Percentiles rank a stretch among this genome's conserved stretches.
Evolutionary conservation across 2,329 filamentous ascomycete species (phyloP).

Genomic region (Penicillium vulpinum): DNA sequence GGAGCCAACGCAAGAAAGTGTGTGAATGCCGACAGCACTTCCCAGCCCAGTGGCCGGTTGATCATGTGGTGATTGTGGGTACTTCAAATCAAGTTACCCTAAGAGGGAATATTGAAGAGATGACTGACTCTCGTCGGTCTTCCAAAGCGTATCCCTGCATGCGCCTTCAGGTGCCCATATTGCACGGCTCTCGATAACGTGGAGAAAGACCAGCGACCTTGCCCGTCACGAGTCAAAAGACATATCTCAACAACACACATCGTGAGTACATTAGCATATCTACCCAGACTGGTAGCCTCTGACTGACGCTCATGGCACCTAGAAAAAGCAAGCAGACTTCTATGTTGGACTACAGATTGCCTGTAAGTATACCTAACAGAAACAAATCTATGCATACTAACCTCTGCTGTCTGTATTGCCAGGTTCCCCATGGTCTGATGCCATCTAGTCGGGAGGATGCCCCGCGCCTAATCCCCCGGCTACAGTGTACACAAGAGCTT

Average conservation of each 20-base stretch:
- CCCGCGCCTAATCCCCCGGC: not conserved
- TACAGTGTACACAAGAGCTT: no score
- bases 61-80: not conserved
- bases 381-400: not conserved
- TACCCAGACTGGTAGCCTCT: not conserved
- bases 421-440: no score
- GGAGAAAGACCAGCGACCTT: not conserved
- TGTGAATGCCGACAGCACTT: not conserved
- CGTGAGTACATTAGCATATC: not conserved
- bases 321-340: not conserved
- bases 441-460: not conserved
- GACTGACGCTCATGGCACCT: not conserved
- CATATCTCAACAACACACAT: not conserved
- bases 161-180: not conserved
- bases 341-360: not conserved
- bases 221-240: not conserved
- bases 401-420: not conserved
- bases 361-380: not conserved
- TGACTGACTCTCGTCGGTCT: not conserved
- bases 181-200: not conserved
- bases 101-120: not conserved
- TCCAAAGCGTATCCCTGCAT: not conserved
- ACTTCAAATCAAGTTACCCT: not conserved
- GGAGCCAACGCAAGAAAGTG: not conserved
- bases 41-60: slow-evolving; percentile 1